Percentiles rank a stretch among this genome's conserved stretches.
These are phyloP conservation scores for Pythium phragmitis DNA, from an alignment of 352 stramenopile genomes.

Conservation along the genomic window DNA sequence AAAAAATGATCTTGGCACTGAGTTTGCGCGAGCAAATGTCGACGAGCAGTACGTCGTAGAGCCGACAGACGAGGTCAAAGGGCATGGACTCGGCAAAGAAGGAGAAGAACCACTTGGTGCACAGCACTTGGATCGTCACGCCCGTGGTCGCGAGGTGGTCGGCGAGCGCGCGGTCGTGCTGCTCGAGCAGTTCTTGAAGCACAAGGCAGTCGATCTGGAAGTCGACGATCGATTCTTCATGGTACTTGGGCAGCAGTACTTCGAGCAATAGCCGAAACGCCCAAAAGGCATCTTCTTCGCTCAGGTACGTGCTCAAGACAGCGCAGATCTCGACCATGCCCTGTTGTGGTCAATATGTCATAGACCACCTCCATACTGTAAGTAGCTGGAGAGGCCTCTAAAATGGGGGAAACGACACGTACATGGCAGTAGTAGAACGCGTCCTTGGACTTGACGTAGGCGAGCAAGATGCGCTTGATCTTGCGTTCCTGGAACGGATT, in stretches of 20 bases:
- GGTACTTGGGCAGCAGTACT: conserved; percentile 74
- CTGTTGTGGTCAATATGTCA: conserved; percentile 16
- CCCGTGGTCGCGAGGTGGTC: conserved; percentile 58
- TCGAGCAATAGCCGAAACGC: conserved; percentile 72
- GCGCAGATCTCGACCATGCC: conserved; percentile 83
- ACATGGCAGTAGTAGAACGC: conserved; percentile 72
- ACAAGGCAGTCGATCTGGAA: conserved; percentile 85
- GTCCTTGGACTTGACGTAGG: conserved; percentile 75
- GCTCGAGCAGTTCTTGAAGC: conserved; percentile 65
- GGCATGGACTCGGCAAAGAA: conserved; percentile 85
- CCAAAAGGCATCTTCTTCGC: conserved; percentile 80
- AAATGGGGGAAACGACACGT: conserved; percentile 6
- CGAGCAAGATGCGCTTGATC: conserved; percentile 74
- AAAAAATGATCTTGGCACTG: conserved; percentile 72
- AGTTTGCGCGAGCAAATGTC: conserved; percentile 59
- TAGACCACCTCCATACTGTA: neutral
- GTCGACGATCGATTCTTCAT: conserved; percentile 74
- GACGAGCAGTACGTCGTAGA: conserved; percentile 75
- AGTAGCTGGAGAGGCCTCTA: too few relatives aligned
- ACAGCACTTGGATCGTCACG: conserved; percentile 74
- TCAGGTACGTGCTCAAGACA: conserved; percentile 72
- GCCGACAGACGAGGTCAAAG: conserved; percentile 71
- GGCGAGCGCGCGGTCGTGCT: conserved; percentile 46
- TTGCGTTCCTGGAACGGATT: conserved; percentile 85
- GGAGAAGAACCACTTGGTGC: conserved; percentile 86